Evolutionary conservation across 1,284 basidiomycete species (phyloP), one percentile per base, ranked within the genome.

Genomic region (Takashimella koratensis): DNA sequence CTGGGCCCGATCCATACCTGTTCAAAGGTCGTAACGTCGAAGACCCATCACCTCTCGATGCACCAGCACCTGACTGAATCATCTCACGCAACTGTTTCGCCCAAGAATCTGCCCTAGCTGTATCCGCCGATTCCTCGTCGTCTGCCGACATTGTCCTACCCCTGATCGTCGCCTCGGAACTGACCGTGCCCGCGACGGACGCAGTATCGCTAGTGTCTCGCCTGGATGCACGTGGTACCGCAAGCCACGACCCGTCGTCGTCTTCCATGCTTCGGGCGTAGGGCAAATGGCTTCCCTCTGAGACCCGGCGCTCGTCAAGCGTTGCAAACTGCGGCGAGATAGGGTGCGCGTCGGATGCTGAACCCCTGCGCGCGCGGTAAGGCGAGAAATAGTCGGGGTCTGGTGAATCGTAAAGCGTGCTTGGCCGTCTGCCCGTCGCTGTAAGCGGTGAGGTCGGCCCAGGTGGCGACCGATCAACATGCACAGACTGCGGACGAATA

Each of bases 71-170:
- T 16, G 16, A 36, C 25, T 53, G 49, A 10, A 70, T 57, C 63
- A 70, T 63, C 13, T 60, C 54, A 4, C 54, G 40, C 26, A 72
- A 49, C 27, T 64, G 64, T 13, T 49, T 43, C 12, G 54, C 53
- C 63, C 68, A 71, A 47, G 68, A 61, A 11, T 66, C 60, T n/a
- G 66, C 66, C 23, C 62, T 50, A 8, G 67, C 68, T 3, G 70
- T 71, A 44, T 67, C 64, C 1, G 59, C 65, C 40, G 69, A 69
- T 30, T 70, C 60, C 25, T 67, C 66, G 19, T 55, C 56, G 12
- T 65, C 62, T 26, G 57, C 54, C 5, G 56, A 58, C 22, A 45
- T 44, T 20, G 46, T 43, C 5, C 47, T 51, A 2, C 54, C 47
- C 24, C 63, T 53, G 16, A 71, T 56, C 20, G 64, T 60, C 3